Base-by-base conservation (phyloP, 768 basidiomycete species). In the Trametes villosa region DNA sequence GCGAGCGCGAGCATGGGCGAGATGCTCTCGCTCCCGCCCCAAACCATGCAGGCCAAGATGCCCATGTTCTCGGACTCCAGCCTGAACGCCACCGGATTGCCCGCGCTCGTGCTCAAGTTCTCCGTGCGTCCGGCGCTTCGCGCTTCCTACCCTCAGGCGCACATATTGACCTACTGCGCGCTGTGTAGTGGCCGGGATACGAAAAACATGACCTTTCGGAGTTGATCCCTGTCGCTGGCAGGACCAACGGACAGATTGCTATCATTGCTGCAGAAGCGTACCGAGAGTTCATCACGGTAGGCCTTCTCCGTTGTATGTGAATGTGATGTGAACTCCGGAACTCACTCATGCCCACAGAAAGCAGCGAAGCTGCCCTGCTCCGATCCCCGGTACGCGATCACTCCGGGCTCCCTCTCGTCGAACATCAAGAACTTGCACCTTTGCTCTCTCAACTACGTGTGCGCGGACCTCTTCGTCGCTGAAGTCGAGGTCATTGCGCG, bases 121-220 rank as follows among this genome's bases (percentile, higher is more conserved):
- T 6, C 18, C 9, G 53, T 54, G 34, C 8, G 53, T 15, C 15
- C 53, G n/a, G n/a, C n/a, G n/a, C 13, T 12, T 11, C 33, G 36
- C 17, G 1, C 7, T 17, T n/a, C 13, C 5, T 27, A 12, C 18
- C 8, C 11, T 12, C 18, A 17, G 20, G 17, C 1, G 5, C 18
- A 3, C 9, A 18, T 17, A 9, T 9, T 51, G 9, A 27, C 15
- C 53, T 54, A 22, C 44, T 30, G 20, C 42, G 24, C 20, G 5
- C 7, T 33, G 7, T 12, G n/a, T 27, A 54, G 53, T 54, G 53
- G 53, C 53, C 42, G 11, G 53, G 53, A 2, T 54, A 54, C 22
- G 53, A 54, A 30, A 42, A 22, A 9, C 24, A 22, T 20, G 41
- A 45, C 41, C 15, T 54, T 30, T 6, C 30, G 8, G 53, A 54